Evolutionary conservation across 1,139 yeast genomes (phyloP).

Genomic region (Taiozyma sp.): DNA sequence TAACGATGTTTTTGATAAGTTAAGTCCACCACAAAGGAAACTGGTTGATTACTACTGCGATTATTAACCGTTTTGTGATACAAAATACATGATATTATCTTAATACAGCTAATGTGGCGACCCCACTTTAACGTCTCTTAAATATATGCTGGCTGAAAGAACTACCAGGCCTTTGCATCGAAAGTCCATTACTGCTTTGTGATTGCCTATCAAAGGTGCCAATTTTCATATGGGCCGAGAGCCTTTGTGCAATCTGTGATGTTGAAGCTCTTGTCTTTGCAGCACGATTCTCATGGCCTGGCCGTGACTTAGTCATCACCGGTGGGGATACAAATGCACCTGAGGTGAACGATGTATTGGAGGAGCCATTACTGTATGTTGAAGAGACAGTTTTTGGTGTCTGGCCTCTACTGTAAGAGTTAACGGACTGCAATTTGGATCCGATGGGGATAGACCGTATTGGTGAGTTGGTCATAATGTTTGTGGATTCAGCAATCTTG

Average conservation of each 20-base stretch:
- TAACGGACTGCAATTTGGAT: not conserved
- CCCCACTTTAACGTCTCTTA: conserved; percentile 5
- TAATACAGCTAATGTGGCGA: not conserved
- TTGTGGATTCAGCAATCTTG: conserved; percentile 21
- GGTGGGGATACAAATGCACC: conserved; percentile 2
- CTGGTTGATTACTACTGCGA: conserved; percentile 35
- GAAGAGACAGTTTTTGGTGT: not conserved
- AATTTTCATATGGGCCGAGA: conserved; percentile 22
- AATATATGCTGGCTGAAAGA: conserved; percentile 9
- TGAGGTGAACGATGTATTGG: conserved; percentile 8
- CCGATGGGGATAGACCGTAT: conserved; percentile 1
- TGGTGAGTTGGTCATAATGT: conserved; percentile 13
- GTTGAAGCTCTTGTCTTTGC: conserved; percentile 17
- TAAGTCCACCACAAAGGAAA: conserved; percentile 34
- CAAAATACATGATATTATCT: not conserved
- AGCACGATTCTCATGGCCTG: conserved; percentile 1
- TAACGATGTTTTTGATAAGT: conserved; percentile 26
- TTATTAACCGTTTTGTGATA: conserved; percentile 4
- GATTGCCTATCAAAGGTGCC: conserved; percentile 11
- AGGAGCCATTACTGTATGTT: conserved; percentile 6
- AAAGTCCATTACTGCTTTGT: not conserved
- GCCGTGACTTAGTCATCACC: not conserved
- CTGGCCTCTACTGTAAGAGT: not conserved
- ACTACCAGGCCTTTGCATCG: conserved; percentile 15
- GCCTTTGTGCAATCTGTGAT: conserved; percentile 18